Evolutionary conservation across 1,284 basidiomycete species (phyloP), one percentile per base, ranked within the genome.

Genomic region (Sphagnurus paluster): DNA sequence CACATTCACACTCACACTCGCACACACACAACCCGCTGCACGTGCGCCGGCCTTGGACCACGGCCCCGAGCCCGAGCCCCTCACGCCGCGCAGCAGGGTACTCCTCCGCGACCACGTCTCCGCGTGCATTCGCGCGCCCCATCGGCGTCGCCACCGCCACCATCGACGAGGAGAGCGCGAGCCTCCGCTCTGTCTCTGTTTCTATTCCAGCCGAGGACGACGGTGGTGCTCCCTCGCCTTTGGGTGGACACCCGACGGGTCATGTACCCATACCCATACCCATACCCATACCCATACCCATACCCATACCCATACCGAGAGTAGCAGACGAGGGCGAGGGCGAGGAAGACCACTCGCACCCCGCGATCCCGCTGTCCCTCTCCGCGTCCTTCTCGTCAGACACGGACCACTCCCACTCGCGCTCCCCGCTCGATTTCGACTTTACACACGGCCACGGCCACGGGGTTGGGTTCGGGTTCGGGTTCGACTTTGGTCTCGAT

Each of bases 141-240:
- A 23, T 26, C n/a, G 11, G 13, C 17, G 29, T 30, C 19, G 21
- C 28, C 32, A 24, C 28, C 1, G 5, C 35, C 16, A 49, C 46
- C 24, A 41, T 46, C 11, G 26, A 44, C 23, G 30, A 44, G 13
- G 48, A 44, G 33, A 26, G 26, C 39, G 30, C 42, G 1, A 44
- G 41, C 35, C 25, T 41, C n/a, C 30, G 28, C 5, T 38, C 48
- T n/a, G 7, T 30, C 28, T 3, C 11, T 30, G 28, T 30, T 13
- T 30, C 14, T 14, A 3, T 4, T 30, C 11, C 29, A 7, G n/a
- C 7, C 30, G n/a, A n/a, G n/a, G n/a, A n/a, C n/a, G n/a, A n/a
- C n/a, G n/a, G n/a, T n/a, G n/a, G n/a, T n/a, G n/a, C n/a, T n/a
- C n/a, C n/a, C n/a, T n/a, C n/a, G n/a, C n/a, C n/a, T n/a, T n/a